Conservation (phyloP, 2,329 filamentous ascomycete genomes). For the Escovopsis sp. region DNA sequence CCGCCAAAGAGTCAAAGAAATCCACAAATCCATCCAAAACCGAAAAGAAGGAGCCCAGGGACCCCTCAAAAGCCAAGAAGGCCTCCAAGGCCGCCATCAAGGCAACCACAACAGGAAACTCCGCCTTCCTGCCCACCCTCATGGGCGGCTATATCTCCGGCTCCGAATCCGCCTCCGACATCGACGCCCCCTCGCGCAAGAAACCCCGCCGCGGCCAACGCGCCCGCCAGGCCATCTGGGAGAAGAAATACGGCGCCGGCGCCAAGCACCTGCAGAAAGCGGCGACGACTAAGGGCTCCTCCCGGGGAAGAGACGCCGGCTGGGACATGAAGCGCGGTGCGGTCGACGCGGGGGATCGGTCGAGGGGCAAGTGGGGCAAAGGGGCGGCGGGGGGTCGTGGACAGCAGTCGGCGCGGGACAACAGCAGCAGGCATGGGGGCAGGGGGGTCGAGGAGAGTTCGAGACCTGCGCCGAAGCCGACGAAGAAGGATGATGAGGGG, state of each 20-base stretch:
- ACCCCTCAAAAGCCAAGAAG: slow-evolving; percentile 5
- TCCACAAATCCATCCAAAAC: slow-evolving; percentile 5
- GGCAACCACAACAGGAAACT: slow-evolving; percentile 17
- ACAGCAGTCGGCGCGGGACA: background rate
- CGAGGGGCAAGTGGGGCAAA: slow-evolving; percentile 30
- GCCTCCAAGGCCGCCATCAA: slow-evolving; percentile 8
- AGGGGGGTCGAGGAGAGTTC: slow-evolving; percentile 1
- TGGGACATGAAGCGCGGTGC: slow-evolving; percentile 45
- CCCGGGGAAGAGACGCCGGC: slow-evolving; percentile 31
- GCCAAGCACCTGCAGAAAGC: slow-evolving; percentile 48
- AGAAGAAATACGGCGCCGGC: slow-evolving; percentile 60
- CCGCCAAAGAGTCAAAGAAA: background rate
- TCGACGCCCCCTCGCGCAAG: slow-evolving; percentile 44
- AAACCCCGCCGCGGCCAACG: slow-evolving; percentile 63
- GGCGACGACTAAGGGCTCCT: slow-evolving; percentile 15
- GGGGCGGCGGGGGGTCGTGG: slow-evolving; percentile 12
- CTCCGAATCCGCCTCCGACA: slow-evolving; percentile 52
- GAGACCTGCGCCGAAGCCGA: slow-evolving; percentile 14
- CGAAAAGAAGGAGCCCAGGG: slow-evolving; percentile 7
- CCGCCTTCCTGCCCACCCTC: slow-evolving; percentile 58
- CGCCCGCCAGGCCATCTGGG: slow-evolving; percentile 63
- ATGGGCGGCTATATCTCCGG: slow-evolving; percentile 71
- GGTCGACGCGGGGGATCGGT: slow-evolving; percentile 26
- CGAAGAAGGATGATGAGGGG: slow-evolving; percentile 32
- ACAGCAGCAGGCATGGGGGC: background rate